phyloP scores from a whole-genome alignment of 179 eudicot genomes.

The Sideroxylon spinosum region DNA sequence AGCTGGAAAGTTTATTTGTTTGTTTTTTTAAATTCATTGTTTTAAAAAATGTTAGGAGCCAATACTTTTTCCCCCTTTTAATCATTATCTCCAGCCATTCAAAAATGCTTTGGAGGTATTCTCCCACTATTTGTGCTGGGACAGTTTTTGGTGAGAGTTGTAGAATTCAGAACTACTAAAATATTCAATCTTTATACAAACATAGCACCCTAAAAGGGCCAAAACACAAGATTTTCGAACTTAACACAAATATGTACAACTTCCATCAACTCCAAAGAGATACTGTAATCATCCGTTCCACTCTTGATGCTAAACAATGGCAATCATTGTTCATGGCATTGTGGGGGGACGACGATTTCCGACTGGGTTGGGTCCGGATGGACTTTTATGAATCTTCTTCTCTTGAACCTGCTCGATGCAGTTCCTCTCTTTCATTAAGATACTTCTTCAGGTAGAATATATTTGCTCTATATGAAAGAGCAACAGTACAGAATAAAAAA shows the following conservation, averaged over 20 bases:
- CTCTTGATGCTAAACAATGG: conserved; percentile 13
- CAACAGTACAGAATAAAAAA: background rate
- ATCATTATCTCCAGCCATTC: background rate
- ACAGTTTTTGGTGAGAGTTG: background rate
- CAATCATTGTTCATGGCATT: conserved; percentile 32
- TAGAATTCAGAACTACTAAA: background rate
- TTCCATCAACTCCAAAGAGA: conserved; percentile 11
- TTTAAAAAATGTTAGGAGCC: background rate
- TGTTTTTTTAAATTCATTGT: background rate
- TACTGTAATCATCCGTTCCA: background rate
- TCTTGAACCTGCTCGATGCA: conserved; percentile 19
- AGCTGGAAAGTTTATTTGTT: background rate
- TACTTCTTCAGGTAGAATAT: background rate
- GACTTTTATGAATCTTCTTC: conserved; percentile 38
- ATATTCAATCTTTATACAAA: conserved; percentile 17
- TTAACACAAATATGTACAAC: conserved; percentile 8
- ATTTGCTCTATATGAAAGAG: background rate
- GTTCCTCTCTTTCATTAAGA: background rate
- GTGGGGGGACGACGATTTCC: conserved; percentile 56
- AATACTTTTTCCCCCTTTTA: background rate
- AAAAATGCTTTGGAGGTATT: background rate
- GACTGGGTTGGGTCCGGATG: conserved; percentile 59
- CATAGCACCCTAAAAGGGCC: conserved; percentile 16
- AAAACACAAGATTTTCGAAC: conserved; percentile 6
- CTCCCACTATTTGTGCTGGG: background rate